Evolutionary conservation across 2,329 filamentous ascomycete species (phyloP).

Genomic region (Stromatinia cepivora): DNA sequence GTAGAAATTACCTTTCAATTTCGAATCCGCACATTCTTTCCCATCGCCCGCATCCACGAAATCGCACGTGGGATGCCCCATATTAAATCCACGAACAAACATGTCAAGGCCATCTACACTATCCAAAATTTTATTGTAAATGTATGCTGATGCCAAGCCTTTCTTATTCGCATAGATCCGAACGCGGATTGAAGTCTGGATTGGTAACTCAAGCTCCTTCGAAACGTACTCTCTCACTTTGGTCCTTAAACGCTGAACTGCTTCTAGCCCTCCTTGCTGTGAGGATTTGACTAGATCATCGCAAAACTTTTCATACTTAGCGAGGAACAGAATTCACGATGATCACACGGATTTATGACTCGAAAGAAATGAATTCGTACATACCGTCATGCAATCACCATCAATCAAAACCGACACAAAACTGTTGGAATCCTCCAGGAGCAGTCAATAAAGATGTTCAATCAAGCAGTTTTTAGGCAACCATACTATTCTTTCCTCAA

Average conservation of each 20-base stretch:
- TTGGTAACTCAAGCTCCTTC: conserved; percentile 23
- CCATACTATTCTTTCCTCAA: conserved; percentile 1
- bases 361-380: conserved; percentile 9
- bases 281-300: conserved; percentile 4
- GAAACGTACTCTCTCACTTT: conserved; percentile 22
- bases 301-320: not conserved
- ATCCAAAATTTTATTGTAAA: conserved; percentile 36
- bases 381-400: conserved; percentile 45
- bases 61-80: conserved; percentile 43
- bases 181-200: conserved; percentile 39
- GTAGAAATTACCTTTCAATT: conserved; percentile 35
- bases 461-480: not conserved
- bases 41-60: conserved; percentile 47
- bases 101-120: conserved; percentile 35
- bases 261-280: conserved; percentile 3
- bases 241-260: not conserved
- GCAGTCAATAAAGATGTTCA: not conserved
- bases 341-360: not conserved
- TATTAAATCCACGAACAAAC: conserved; percentile 46
- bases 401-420: conserved; percentile 44
- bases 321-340: no score
- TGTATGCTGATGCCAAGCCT: conserved; percentile 43
- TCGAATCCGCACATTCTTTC: conserved; percentile 47
- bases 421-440: conserved; percentile 21
- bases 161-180: conserved; percentile 45